These are phyloP conservation scores for Penicillium ochrochloron DNA, from an alignment of 495 filamentous ascomycete species.

Conservation along the genomic window DNA sequence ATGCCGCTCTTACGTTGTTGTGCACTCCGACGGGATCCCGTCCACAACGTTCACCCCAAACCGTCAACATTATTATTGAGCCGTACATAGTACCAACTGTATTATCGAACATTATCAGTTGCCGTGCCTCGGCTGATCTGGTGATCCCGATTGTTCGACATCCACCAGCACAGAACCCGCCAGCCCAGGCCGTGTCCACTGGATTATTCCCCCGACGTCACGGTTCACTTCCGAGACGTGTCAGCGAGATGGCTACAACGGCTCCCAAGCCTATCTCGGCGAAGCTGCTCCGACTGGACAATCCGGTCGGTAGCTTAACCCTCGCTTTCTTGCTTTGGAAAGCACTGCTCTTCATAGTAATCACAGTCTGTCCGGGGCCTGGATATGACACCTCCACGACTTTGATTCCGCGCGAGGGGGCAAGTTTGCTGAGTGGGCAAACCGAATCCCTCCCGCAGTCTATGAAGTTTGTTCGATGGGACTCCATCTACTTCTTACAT, in stretches of 20 bases:
- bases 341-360: conserved; percentile 65
- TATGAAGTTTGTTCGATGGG: conserved; percentile 79
- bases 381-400: conserved; percentile 90
- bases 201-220: conserved; percentile 11
- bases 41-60: neutral
- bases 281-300: conserved; percentile 35
- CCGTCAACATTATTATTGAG: neutral
- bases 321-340: conserved; percentile 68
- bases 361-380: conserved; percentile 65
- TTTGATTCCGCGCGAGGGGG: conserved; percentile 51
- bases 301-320: conserved; percentile 44
- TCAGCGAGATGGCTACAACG: conserved; percentile 20
- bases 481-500: conserved; percentile 84
- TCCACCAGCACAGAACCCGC: neutral
- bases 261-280: conserved; percentile 21
- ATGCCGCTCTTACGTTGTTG: neutral
- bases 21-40: conserved; percentile 6
- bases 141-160: neutral
- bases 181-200: neutral
- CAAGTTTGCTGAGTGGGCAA: conserved; percentile 20
- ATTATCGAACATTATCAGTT: neutral
- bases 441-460: conserved; percentile 31
- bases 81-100: neutral
- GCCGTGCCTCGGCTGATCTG: neutral
- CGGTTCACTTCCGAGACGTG: neutral